phyloP scores from a whole-genome alignment of 768 basidiomycete species.

The Pisolithus marmoratus region DNA sequence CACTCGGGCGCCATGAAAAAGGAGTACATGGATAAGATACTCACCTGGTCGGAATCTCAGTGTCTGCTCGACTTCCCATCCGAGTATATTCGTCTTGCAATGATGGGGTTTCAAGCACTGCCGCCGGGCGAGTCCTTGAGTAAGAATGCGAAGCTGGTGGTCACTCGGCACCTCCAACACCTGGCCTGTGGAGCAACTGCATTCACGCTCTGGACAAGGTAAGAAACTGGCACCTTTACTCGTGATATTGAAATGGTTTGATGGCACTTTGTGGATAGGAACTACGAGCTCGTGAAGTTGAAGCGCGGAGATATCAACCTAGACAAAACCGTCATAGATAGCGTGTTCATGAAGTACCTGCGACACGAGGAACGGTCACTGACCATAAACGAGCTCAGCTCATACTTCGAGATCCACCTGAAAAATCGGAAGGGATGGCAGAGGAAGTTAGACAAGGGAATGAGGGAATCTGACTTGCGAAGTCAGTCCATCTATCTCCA shows the following conservation, averaged over 20 bases:
- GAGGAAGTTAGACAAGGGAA: constrained; percentile 17
- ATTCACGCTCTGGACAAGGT: constrained; percentile 2
- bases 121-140: not conserved
- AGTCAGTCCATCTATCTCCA: not conserved
- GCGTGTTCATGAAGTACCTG: constrained; percentile 2
- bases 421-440: constrained; percentile 22
- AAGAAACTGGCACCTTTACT: too few relatives aligned
- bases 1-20: too few relatives aligned
- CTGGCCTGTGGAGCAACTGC: not conserved
- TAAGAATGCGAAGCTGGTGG: not conserved
- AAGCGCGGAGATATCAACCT: constrained; percentile 15
- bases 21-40: too few relatives aligned
- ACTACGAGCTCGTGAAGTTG: constrained; percentile 26
- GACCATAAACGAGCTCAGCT: constrained; percentile 4
- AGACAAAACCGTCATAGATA: not conserved
- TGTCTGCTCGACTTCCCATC: not conserved
- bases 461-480: constrained; percentile 15
- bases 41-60: not conserved
- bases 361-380: not conserved
- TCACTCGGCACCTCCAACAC: not conserved
- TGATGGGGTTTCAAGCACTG: not conserved
- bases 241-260: not conserved
- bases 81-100: not conserved
- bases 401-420: constrained; percentile 17
- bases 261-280: constrained; percentile 11